A percentile compares a stretch with the other conserved stretches of the same genome.
Evolutionary conservation across 331 rosid species (phyloP).

Genomic region (Malus hybrid): DNA sequence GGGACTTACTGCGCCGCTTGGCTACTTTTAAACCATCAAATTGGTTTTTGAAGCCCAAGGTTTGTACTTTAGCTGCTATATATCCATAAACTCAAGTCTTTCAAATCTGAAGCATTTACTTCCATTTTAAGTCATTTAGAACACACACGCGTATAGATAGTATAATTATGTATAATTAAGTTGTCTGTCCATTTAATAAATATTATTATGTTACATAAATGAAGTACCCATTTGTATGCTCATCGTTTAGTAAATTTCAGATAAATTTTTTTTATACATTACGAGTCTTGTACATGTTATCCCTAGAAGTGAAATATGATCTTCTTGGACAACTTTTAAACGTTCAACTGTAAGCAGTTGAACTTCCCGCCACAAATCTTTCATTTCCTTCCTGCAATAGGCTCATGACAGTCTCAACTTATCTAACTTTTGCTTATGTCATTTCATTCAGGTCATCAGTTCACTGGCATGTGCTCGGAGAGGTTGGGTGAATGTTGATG

Average conservation of each 20-base stretch:
- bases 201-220: neutral
- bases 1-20: conserved; percentile 91
- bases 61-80: conserved; percentile 28
- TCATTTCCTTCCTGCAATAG: neutral
- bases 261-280: neutral
- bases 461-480: conserved; percentile 85
- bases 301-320: neutral
- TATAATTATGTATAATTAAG: neutral
- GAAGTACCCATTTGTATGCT: neutral
- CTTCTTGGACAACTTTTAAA: neutral
- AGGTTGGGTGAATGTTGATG: conserved; percentile 85
- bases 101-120: neutral
- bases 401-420: neutral
- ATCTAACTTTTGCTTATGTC: conserved; percentile 14
- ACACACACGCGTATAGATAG: neutral
- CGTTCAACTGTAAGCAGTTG: neutral
- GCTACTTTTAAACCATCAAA: conserved; percentile 77
- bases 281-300: neutral
- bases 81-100: neutral
- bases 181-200: neutral
- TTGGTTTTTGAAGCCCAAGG: conserved; percentile 94
- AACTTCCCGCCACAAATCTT: neutral
- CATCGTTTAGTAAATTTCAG: neutral
- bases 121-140: neutral
- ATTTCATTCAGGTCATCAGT: conserved; percentile 52